These are phyloP conservation scores for Periconia sp. DNA, from an alignment of 2,329 filamentous ascomycete species.

Conservation along the genomic window DNA sequence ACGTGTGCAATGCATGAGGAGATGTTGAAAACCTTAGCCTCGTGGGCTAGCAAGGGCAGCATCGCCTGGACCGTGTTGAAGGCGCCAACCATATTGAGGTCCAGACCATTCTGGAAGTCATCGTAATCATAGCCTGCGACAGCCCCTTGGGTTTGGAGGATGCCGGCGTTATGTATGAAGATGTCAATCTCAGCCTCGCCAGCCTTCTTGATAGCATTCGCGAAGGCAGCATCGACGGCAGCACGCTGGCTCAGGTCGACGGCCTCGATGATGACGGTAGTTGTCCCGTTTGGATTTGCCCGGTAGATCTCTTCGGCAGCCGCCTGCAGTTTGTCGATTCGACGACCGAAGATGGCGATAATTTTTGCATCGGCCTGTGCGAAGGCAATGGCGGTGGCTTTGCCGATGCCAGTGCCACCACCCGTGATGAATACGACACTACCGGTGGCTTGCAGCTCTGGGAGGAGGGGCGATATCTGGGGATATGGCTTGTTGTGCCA, in stretches of 20 bases:
- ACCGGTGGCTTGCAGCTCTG: slow-evolving; percentile 48
- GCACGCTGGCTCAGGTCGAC: slow-evolving; percentile 13
- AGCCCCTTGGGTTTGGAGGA: slow-evolving; percentile 6
- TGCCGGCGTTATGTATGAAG: slow-evolving; percentile 12
- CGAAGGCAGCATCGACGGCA: slow-evolving; percentile 11
- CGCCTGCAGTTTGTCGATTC: slow-evolving; percentile 32
- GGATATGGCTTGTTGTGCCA: slow-evolving; percentile 45
- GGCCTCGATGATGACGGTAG: slow-evolving; percentile 11
- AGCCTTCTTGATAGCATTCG: slow-evolving; percentile 6
- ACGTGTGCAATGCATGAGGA: slow-evolving; percentile 12
- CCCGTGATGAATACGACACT: slow-evolving; percentile 48
- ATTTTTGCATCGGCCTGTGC: slow-evolving; percentile 49
- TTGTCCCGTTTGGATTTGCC: slow-evolving; percentile 34
- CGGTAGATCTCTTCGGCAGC: slow-evolving; percentile 20
- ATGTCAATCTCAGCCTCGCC: slow-evolving; percentile 10
- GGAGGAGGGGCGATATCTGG: slow-evolving; percentile 48
- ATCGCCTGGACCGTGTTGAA: slow-evolving; percentile 17
- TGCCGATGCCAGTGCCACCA: slow-evolving; percentile 53
- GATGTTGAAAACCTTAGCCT: slow-evolving; percentile 19
- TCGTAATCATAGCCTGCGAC: slow-evolving; percentile 12
- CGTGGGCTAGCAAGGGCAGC: slow-evolving; percentile 9
- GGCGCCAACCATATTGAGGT: slow-evolving; percentile 19
- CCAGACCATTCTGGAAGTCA: slow-evolving; percentile 5
- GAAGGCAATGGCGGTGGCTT: slow-evolving; percentile 48
- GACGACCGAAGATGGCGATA: slow-evolving; percentile 52